A percentile compares a stretch with the other conserved stretches of the same genome.
These are phyloP conservation scores for Primulina eburnea DNA, from an alignment of 257 asterid species.

Conservation along the genomic window DNA sequence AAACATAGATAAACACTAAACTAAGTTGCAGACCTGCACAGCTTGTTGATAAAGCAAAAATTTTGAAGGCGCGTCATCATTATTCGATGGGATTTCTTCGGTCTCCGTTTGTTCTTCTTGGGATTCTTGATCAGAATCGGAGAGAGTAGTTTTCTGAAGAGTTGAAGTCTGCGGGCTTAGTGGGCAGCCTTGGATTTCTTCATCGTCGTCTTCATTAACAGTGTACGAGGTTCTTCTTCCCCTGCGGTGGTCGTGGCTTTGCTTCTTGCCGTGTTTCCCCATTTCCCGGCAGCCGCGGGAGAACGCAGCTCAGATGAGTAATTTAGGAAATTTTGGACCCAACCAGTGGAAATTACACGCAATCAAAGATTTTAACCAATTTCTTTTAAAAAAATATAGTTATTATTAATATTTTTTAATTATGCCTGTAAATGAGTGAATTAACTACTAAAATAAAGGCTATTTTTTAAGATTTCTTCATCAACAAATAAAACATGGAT, in stretches of 20 bases:
- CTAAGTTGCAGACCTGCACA: constrained; percentile 54
- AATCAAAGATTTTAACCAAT: too few species aligned
- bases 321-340: background rate
- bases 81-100: constrained; percentile 13
- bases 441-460: too few species aligned
- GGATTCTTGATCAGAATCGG: constrained; percentile 51
- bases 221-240: constrained; percentile 46
- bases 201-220: constrained; percentile 41
- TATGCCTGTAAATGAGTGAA: too few species aligned
- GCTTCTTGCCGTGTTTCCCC: constrained; percentile 92
- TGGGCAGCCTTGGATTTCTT: constrained; percentile 30
- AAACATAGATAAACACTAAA: background rate
- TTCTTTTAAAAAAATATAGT: too few species aligned
- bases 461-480: too few species aligned
- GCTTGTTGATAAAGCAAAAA: constrained; percentile 88
- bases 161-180: constrained; percentile 25
- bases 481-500: too few species aligned
- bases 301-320: background rate
- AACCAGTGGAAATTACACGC: too few species aligned
- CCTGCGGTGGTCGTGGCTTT: constrained; percentile 49
- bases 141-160: constrained; percentile 24
- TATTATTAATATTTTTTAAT: too few species aligned
- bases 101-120: constrained; percentile 23
- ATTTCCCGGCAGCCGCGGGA: constrained; percentile 35
- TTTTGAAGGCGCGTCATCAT: constrained; percentile 57